Evolutionary conservation across 139 green algal species (phyloP), one percentile per base, ranked within the genome.

Genomic region (Protoeuglena noctilucae): DNA sequence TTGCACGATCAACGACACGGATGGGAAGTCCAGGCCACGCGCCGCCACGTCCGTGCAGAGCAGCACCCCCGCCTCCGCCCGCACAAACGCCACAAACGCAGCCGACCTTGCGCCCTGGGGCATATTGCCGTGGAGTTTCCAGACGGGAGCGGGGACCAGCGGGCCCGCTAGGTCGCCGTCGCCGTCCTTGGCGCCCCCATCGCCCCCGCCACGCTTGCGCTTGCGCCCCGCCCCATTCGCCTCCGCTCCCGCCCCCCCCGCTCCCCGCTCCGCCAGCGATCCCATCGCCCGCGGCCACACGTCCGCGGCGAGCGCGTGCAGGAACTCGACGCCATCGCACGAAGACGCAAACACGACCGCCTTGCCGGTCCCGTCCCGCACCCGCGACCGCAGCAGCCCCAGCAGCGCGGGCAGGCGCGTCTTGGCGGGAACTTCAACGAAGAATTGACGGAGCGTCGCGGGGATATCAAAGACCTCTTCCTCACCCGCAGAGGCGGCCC

Each of bases 81-180:
- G 60, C 3, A 43, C 23, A 49, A 93, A 97, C 2, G 51, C 65
- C 9, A 86, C 48, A 61, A 94, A 87, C 0, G 76, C 59, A 30
- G 61, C 63, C 3, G 76, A 86, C 21, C 89, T 76, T 59, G 93
- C 72, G 4, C 55, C 58, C 66, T 95, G 86, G 14, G 57, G 28
- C 71, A 96, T 79, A 62, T 89, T 89, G 12, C 88, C 88, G 62
- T 96, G 88, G 54, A 96, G 77, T 70, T 86, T 90, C 31, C 86
- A 72, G 40, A 95, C 27, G 0, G 69, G 66, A n/a, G 51, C 34
- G 12, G 39, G 23, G 9, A 14, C 9, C 34, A 43, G 34, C 9
- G 12, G 34, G 9, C 9, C 12, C 34, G 34, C 9, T 12, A 43
- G 9, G 34, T 43, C 12, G 34, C 34, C 34, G 34, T 43, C 34